A percentile compares a stretch with the other conserved stretches of the same genome.
phyloP scores from a whole-genome alignment of 768 basidiomycete genomes.

The Auricularia sp. region DNA sequence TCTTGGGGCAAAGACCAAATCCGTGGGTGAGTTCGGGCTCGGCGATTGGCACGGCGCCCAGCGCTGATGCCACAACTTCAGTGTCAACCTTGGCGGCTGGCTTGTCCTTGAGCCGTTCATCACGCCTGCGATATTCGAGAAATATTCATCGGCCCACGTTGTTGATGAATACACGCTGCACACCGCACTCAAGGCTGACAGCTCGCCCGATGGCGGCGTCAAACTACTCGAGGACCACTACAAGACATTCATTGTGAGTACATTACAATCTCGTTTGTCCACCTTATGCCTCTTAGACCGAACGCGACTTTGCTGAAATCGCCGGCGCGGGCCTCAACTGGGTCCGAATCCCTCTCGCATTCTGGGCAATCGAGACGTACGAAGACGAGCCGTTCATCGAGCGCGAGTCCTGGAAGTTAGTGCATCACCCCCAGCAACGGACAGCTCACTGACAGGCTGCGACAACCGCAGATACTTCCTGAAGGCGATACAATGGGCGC shows the following conservation, averaged over 20 bases:
- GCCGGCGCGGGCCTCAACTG: slow-evolving; percentile 91
- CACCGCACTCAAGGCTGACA: slow-evolving; percentile 47
- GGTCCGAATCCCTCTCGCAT: slow-evolving; percentile 81
- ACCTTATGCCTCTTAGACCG: slow-evolving; percentile 46
- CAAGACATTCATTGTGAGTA: slow-evolving; percentile 78
- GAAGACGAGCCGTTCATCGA: slow-evolving; percentile 73
- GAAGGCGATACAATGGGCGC: slow-evolving; percentile 87
- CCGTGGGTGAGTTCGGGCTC: slow-evolving; percentile 23
- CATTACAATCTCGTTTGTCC: slow-evolving; percentile 1
- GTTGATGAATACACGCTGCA: slow-evolving; percentile 82
- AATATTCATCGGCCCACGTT: slow-evolving; percentile 40
- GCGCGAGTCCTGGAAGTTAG: slow-evolving; percentile 61
- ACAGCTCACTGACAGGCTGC: not conserved
- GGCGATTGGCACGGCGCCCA: not conserved
- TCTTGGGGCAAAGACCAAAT: slow-evolving; percentile 63
- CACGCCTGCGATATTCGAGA: slow-evolving; percentile 63
- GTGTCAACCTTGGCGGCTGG: slow-evolving; percentile 95
- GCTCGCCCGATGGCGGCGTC: slow-evolving; percentile 51
- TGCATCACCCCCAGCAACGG: not conserved
- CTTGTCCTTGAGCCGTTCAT: slow-evolving; percentile 72
- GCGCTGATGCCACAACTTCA: not conserved
- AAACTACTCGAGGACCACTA: slow-evolving; percentile 78
- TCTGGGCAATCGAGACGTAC: slow-evolving; percentile 84
- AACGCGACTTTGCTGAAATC: slow-evolving; percentile 88
- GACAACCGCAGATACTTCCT: slow-evolving; percentile 51